Conservation (phyloP, 2,329 filamentous ascomycete genomes). For the Dendryphion nanum region DNA sequence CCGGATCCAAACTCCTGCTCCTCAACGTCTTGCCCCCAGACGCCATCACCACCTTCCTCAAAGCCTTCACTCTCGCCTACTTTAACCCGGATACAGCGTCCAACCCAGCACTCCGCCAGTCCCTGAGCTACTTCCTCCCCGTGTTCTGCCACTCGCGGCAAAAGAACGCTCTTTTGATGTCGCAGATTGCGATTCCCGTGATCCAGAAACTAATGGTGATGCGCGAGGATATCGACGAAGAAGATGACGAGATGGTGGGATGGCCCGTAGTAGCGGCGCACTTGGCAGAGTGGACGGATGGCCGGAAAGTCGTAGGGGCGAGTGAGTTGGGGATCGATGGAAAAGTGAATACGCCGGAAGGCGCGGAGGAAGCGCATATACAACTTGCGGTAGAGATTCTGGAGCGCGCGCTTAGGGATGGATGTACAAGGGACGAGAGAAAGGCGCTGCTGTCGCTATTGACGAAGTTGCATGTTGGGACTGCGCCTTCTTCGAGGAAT, state of each 20-base stretch:
- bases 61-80: slow-evolving; percentile 79
- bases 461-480: slow-evolving; percentile 75
- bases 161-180: slow-evolving; percentile 82
- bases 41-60: slow-evolving; percentile 67
- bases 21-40: slow-evolving; percentile 63
- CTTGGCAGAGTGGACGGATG: slow-evolving; percentile 93
- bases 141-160: slow-evolving; percentile 86
- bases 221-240: slow-evolving; percentile 64
- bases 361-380: slow-evolving; percentile 77
- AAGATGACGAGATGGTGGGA: slow-evolving; percentile 70
- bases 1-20: slow-evolving; percentile 82
- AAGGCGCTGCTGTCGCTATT: slow-evolving; percentile 66
- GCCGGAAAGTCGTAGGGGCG: slow-evolving; percentile 70
- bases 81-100: slow-evolving; percentile 80
- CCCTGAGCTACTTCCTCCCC: slow-evolving; percentile 88
- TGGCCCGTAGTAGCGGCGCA: slow-evolving; percentile 77
- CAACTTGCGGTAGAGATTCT: slow-evolving; percentile 75
- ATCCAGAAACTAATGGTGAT: slow-evolving; percentile 66
- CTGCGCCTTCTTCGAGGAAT: slow-evolving; percentile 45
- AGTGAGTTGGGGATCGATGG: slow-evolving; percentile 41
- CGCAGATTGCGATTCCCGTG: slow-evolving; percentile 68
- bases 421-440: slow-evolving; percentile 74
- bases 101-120: slow-evolving; percentile 82
- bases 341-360: slow-evolving; percentile 55
- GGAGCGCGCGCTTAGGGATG: slow-evolving; percentile 66